phyloP scores from a whole-genome alignment of 1,139 yeast species.

The Sugiyamaella castrensis region DNA sequence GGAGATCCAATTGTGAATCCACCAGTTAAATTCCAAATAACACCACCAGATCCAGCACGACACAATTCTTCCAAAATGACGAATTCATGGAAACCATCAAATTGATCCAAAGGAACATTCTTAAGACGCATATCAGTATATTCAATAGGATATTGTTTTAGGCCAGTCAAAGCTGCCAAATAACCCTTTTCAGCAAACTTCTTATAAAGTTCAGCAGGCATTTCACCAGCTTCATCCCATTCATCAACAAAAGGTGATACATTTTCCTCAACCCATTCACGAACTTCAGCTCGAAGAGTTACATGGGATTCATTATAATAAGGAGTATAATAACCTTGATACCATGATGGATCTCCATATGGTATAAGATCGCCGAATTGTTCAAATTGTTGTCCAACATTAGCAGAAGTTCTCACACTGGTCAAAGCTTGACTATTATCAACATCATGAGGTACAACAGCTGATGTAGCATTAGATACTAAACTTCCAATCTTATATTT shows the following conservation, averaged over 20 bases:
- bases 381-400: slow-evolving; percentile 19
- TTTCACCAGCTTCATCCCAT: slow-evolving; percentile 42
- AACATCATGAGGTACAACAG: slow-evolving; percentile 18
- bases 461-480: slow-evolving; percentile 24
- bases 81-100: slow-evolving; percentile 41
- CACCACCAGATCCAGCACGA: slow-evolving; percentile 43
- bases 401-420: slow-evolving; percentile 5
- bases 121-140: slow-evolving; percentile 36
- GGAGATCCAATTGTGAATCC: slow-evolving; percentile 44
- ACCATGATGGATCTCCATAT: slow-evolving; percentile 46
- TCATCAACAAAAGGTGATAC: slow-evolving; percentile 42
- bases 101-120: slow-evolving; percentile 38
- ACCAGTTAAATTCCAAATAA: slow-evolving; percentile 42
- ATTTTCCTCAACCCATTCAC: slow-evolving; percentile 42
- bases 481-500: slow-evolving; percentile 41
- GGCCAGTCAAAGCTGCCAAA: slow-evolving; percentile 37
- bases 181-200: slow-evolving; percentile 37
- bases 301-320: slow-evolving; percentile 42
- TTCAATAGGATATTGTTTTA: slow-evolving; percentile 35
- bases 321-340: slow-evolving; percentile 43
- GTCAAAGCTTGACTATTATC: slow-evolving; percentile 1
- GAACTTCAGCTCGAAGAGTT: slow-evolving; percentile 39
- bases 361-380: slow-evolving; percentile 43
- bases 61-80: slow-evolving; percentile 41
- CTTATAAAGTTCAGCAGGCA: slow-evolving; percentile 36